Evolutionary conservation across 2,329 filamentous ascomycete genomes (phyloP), one percentile per base, ranked within the genome.

Genomic region (Claviceps spartinae): DNA sequence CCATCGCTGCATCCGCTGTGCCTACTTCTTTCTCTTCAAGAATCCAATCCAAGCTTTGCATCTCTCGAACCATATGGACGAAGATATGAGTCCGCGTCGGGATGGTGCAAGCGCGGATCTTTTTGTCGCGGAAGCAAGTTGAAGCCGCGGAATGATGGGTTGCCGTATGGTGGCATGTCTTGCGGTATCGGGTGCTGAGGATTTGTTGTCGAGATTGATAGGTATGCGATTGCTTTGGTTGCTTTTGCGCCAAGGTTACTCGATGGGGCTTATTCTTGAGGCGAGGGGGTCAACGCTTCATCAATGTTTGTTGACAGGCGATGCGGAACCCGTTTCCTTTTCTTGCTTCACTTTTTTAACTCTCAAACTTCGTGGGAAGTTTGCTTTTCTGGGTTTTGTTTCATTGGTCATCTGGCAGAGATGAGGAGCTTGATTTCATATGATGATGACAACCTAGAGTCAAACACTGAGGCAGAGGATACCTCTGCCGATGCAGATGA

Each of bases 241-340:
- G 16, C 26, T 34, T 18, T 62, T 72, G 40, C 5, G 61, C 72
- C 68, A 71, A 71, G 77, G 87, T 95, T 94, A 97, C 91, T 95
- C 90, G 89, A 97, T 95, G 91, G 91, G 91, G 91, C 91, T 96
- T 89, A 97, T 95, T 96, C 88, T 96, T 86, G 91, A 89, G 79
- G 86, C 90, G 89, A 95, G 88, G 86, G 85, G 86, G 72, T 70
- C 51, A 55, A 42, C 55, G 59, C 51, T 42, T 52, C 52, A 50
- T 56, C 54, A n/a, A n/a, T 20, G 7, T 22, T 48, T 48, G 30
- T 45, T 50, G 53, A 50, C 44, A 47, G 34, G 43, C 54, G 58
- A 59, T 60, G 55, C 57, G 54, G 49, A 14, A 22, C 3, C 2
- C 38, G 53, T 59, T 34, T 8, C 13, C 63, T 45, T 49, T 50